A percentile compares a stretch with the other conserved stretches of the same genome.
phyloP scores from a whole-genome alignment of 2,329 filamentous ascomycete species.

The Diplodia intermedia region DNA sequence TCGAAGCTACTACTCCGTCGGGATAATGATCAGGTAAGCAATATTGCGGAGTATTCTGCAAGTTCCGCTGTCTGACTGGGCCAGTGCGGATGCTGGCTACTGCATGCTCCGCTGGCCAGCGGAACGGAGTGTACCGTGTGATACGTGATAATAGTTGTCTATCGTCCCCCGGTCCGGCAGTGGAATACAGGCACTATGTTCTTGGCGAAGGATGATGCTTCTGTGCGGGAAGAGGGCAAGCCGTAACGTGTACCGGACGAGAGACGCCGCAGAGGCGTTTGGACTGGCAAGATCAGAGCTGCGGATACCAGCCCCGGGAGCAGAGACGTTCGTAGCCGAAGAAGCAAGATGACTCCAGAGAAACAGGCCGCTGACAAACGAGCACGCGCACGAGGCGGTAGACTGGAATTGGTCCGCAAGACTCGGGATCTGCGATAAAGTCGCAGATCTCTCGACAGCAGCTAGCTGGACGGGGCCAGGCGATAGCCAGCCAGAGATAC shows the following conservation, averaged over 20 bases:
- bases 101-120: background rate
- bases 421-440: conserved; percentile 13
- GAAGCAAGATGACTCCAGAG: background rate
- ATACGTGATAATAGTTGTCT: conserved; percentile 5
- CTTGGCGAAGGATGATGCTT: background rate
- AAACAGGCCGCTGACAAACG: background rate
- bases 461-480: conserved; percentile 9
- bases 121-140: conserved; percentile 5
- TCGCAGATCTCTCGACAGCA: conserved; percentile 1
- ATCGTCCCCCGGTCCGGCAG: conserved; percentile 1
- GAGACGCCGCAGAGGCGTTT: background rate
- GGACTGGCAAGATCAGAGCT: background rate
- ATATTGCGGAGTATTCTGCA: conserved; percentile 13
- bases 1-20: background rate
- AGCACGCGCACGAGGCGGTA: background rate
- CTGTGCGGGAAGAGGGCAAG: background rate
- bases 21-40: conserved; percentile 5
- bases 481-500: background rate
- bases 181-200: background rate
- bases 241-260: background rate
- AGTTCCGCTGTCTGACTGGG: conserved; percentile 11
- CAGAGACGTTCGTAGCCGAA: background rate
- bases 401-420: conserved; percentile 12
- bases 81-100: background rate
- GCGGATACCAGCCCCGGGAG: background rate